phyloP scores from a whole-genome alignment of 345 rosid genomes.

The Gossypium rotundifolium region DNA sequence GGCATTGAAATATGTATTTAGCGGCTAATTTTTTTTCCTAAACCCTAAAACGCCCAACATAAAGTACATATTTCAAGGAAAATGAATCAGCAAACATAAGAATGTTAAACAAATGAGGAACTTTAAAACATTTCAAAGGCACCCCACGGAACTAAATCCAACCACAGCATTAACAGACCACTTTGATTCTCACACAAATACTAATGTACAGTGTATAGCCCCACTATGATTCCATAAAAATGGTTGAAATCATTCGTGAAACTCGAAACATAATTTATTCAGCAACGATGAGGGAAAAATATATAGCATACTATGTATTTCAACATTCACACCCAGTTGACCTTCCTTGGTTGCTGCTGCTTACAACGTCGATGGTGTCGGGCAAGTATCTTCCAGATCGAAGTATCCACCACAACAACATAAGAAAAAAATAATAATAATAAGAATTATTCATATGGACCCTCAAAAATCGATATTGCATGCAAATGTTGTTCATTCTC shows the following conservation, averaged over 20 bases:
- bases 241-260: slow-evolving; percentile 16
- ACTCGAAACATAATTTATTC: slow-evolving; percentile 10
- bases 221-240: slow-evolving; percentile 13
- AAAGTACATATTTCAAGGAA: not conserved
- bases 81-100: not conserved
- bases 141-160: not conserved
- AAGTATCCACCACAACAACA: slow-evolving; percentile 5
- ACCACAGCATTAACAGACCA: not conserved
- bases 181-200: slow-evolving; percentile 23
- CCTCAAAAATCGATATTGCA: too few relatives aligned
- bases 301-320: slow-evolving; percentile 1
- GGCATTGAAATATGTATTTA: too few relatives aligned
- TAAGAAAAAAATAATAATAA: not conserved
- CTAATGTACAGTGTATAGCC: slow-evolving; percentile 38
- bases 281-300: not conserved
- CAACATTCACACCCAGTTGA: slow-evolving; percentile 53
- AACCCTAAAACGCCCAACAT: too few relatives aligned
- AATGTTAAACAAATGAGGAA: slow-evolving; percentile 12
- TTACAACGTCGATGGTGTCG: slow-evolving; percentile 54
- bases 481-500: too few relatives aligned
- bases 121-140: not conserved
- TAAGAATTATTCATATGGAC: not conserved
- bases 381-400: slow-evolving; percentile 46
- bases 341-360: slow-evolving; percentile 38
- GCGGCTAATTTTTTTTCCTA: too few relatives aligned